Percentiles rank a stretch among this genome's conserved stretches.
These are phyloP conservation scores for Laetiporus sulphureus DNA, from an alignment of 1,284 basidiomycete species.

Conservation along the genomic window DNA sequence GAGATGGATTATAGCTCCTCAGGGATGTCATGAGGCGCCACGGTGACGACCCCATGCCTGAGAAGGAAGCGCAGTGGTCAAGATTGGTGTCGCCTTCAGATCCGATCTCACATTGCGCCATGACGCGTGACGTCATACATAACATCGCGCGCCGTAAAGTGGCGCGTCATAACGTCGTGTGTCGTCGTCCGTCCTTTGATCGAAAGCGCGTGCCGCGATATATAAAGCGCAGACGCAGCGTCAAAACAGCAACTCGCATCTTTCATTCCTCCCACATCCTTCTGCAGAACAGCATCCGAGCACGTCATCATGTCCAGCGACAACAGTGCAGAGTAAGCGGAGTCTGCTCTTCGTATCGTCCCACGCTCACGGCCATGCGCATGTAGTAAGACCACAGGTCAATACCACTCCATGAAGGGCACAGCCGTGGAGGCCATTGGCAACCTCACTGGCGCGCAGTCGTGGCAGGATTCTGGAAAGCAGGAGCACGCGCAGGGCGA, in stretches of 20 bases:
- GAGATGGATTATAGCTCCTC: background rate
- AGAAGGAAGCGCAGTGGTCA: background rate
- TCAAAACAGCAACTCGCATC: background rate
- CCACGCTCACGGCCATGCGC: background rate
- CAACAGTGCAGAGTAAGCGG: conserved; percentile 16
- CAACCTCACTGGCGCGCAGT: conserved; percentile 37
- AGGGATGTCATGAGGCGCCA: background rate
- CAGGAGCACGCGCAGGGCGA: conserved; percentile 65
- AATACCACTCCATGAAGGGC: conserved; percentile 58
- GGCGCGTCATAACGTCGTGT: background rate
- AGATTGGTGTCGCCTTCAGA: background rate
- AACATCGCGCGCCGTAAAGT: background rate
- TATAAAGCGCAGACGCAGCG: background rate
- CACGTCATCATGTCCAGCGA: background rate
- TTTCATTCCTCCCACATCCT: background rate
- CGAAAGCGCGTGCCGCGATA: background rate
- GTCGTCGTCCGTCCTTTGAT: no score
- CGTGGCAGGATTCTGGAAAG: conserved; percentile 51
- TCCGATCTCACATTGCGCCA: background rate
- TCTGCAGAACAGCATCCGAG: background rate
- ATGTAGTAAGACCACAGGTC: conserved; percentile 54
- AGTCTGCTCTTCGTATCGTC: no score
- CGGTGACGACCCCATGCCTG: background rate
- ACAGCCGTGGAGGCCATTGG: conserved; percentile 52
- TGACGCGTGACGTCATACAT: conserved; percentile 5